Percentiles rank a stretch among this genome's conserved stretches.
These are phyloP conservation scores for Lenwebbia sp. DNA, from an alignment of 345 rosid species.

Conservation along the genomic window DNA sequence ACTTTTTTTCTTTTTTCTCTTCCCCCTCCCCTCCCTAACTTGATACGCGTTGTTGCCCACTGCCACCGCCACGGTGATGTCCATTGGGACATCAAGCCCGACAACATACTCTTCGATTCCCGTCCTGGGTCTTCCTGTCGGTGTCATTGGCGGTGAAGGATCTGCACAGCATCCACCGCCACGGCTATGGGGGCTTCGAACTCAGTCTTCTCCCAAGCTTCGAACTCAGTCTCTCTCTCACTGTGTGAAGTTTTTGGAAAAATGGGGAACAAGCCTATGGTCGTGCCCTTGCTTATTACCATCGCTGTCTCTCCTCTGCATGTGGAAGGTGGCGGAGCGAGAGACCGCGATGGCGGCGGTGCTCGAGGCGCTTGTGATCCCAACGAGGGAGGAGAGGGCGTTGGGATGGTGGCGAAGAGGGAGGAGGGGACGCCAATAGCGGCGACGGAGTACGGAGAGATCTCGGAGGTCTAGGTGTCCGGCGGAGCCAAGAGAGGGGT, in stretches of 20 bases:
- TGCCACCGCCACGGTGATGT: no score
- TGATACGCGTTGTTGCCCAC: no score
- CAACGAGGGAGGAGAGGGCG: background rate
- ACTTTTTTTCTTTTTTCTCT: no score
- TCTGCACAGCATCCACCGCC: no score
- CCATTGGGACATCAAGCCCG: no score
- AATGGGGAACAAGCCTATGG: background rate
- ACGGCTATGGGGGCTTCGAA: fast-evolving
- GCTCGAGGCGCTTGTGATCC: background rate
- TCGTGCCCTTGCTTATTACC: background rate
- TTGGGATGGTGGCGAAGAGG: slow-evolving; percentile 23
- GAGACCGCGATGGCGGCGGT: background rate
- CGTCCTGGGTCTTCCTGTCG: no score
- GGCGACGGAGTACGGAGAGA: slow-evolving; percentile 39
- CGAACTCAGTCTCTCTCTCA: background rate
- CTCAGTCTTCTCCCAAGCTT: background rate
- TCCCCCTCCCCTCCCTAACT: no score
- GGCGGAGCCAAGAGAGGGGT: slow-evolving; percentile 30
- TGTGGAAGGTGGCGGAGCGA: background rate
- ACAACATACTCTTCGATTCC: no score
- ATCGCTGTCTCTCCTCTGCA: background rate
- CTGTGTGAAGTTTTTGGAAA: background rate
- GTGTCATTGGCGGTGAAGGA: no score
- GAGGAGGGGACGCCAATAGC: slow-evolving; percentile 37
- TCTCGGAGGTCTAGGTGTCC: slow-evolving; percentile 38